Conservation (phyloP, 768 basidiomycete genomes). For the Saitozyma sp. region DNA sequence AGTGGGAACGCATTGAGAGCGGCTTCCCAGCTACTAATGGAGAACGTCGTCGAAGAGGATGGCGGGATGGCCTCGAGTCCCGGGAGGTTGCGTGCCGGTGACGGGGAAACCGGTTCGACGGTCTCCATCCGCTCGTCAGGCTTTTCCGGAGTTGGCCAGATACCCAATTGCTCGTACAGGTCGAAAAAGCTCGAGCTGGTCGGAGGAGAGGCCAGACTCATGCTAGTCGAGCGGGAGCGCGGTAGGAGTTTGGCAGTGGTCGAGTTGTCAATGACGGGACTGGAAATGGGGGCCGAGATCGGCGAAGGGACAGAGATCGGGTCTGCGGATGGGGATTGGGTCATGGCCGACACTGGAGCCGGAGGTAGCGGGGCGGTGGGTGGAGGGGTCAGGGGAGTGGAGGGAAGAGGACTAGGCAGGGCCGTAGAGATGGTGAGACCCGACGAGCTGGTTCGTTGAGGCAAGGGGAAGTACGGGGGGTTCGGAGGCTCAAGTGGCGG, state of each 20-base stretch:
- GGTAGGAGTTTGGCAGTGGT: conserved; percentile 25
- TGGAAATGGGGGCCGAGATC: conserved; percentile 17
- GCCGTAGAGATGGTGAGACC: conserved; percentile 9
- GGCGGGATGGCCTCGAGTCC: conserved; percentile 8
- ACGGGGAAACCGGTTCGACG: not conserved
- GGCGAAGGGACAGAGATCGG: conserved; percentile 16
- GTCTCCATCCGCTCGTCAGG: conserved; percentile 7
- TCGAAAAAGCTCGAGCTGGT: conserved; percentile 49
- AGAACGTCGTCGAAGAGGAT: conserved; percentile 26
- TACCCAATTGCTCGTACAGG: conserved; percentile 48
- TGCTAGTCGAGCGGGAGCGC: conserved; percentile 41
- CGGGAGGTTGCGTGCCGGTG: conserved; percentile 4
- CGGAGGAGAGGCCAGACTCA: conserved; percentile 43
- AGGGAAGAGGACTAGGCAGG: conserved; percentile 10
- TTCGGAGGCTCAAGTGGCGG: conserved; percentile 43
- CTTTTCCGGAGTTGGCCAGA: conserved; percentile 43
- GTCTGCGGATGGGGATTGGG: conserved; percentile 4
- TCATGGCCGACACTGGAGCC: conserved; percentile 2
- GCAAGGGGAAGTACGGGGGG: conserved; percentile 37
- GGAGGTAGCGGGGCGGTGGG: conserved; percentile 19
- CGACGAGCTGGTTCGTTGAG: conserved; percentile 14
- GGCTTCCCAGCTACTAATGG: conserved; percentile 36
- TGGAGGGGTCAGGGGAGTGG: conserved; percentile 14
- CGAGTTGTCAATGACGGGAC: conserved; percentile 16
- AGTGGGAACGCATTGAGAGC: conserved; percentile 36